Evolutionary conservation across 2,329 filamentous ascomycete species (phyloP), one percentile per base, ranked within the genome.

Genomic region (Colletotrichum sp.): DNA sequence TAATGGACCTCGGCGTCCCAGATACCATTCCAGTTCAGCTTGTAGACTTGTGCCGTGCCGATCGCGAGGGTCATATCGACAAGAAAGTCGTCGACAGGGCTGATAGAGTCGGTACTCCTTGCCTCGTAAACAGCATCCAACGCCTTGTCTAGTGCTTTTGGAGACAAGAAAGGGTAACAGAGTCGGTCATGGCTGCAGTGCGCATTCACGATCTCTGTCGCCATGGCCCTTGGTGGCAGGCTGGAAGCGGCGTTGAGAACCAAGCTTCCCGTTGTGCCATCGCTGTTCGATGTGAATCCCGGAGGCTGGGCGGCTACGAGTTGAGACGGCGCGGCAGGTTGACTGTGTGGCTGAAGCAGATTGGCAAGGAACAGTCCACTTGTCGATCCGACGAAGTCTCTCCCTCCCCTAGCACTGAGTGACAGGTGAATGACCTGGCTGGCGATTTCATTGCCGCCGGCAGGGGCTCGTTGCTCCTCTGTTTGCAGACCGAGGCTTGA

Each of bases 31-130:
- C 86, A 87, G 52, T 87, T 84, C 63, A 86, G 85, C 77, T 87
- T 88, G 75, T 85, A 83, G 7, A 86, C 83, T 57, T 86, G 85
- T 0, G 85, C 83, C 0, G 84, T 87, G 2, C 84, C 84, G 52
- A 87, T 87, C 9, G 86, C 86, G 1, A 88, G 78, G 0, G 85
- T 80, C 84, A 88, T 87, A 74, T 88, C 83, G 44, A 88, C 81
- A 4, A 87, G 79, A 73, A 88, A 88, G 0, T 81, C 81, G 28
- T 86, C 83, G 13, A 82, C 82, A 1, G 82, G 78, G 32, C 80
- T 76, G 2, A 52, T 71, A 0, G 81, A 77, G 5, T 64, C 44
- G 4, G 60, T 3, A 19, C 9, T 55, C 6, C 83, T 78, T n/a
- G 75, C 77, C n/a, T 81, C 79, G 28, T 86, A 84, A 2, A 85